These are phyloP conservation scores for Pichia sp. DNA, from an alignment of 1,139 yeast species.

Conservation along the genomic window DNA sequence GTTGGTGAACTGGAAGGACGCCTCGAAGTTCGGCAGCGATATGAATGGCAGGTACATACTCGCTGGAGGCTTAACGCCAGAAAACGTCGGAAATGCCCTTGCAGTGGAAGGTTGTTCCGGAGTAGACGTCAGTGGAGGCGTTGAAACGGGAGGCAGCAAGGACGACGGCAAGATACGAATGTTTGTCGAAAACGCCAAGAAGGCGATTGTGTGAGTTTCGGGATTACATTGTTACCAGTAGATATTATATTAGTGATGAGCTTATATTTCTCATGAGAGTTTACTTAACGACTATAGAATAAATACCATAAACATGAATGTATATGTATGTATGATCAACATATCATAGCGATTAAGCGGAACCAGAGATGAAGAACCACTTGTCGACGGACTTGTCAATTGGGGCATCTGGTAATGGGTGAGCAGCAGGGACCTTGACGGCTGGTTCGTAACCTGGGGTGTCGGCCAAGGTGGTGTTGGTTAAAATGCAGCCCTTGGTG, in stretches of 20 bases:
- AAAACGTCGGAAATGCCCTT: conserved; percentile 57
- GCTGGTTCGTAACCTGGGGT: conserved; percentile 51
- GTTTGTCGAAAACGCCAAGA: conserved; percentile 49
- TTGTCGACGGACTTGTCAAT: conserved; percentile 95
- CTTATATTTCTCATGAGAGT: neutral
- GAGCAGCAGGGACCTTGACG: conserved; percentile 63
- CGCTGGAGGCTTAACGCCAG: conserved; percentile 87
- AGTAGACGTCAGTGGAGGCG: conserved; percentile 94
- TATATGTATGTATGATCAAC: neutral
- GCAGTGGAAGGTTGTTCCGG: conserved; percentile 59
- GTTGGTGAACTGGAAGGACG: conserved; percentile 64
- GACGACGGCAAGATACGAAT: conserved; percentile 55
- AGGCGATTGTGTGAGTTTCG: neutral
- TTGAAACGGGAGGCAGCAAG: conserved; percentile 73
- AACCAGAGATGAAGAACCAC: conserved; percentile 98
- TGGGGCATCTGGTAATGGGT: conserved; percentile 80
- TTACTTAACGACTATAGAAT: neutral
- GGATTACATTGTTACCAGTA: neutral
- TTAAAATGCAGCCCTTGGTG: conserved; percentile 52
- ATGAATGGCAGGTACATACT: conserved; percentile 53
- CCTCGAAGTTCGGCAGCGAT: conserved; percentile 37
- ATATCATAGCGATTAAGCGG: conserved; percentile 39
- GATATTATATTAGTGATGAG: neutral
- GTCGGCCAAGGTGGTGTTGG: conserved; percentile 67
- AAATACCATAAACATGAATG: neutral